Evolutionary conservation across 2,329 filamentous ascomycete genomes (phyloP), one percentile per base, ranked within the genome.

Genomic region (Beauveria varroae): DNA sequence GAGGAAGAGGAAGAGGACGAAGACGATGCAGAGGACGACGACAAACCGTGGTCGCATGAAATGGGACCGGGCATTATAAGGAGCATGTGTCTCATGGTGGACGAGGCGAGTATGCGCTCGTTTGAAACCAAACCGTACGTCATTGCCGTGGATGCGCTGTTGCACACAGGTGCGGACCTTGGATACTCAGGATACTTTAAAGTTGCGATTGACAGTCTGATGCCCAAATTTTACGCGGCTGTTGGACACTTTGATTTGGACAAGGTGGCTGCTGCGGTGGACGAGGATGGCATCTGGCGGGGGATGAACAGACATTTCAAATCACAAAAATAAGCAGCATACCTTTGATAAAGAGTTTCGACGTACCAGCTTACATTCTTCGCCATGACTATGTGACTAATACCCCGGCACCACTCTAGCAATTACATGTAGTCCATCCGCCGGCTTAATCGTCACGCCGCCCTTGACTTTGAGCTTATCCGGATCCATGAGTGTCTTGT

Each of bases 391-490:
- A 37, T 37, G 5, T 37, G 14, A 50, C 41, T 50, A 74, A 63
- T 88, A 91, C 0, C 86, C 86, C 26, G 86, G 81, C n/a, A 91
- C 69, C 55, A 84, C 76, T 68, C 78, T 90, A 52, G 90, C 75
- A 69, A 81, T 85, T 7, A 93, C 83, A 68, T 83, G 80, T 70
- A 97, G 75, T 0, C 91, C 91, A 61, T 86, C 86, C 61, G 81
- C 83, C 1, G 92, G 92, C 70, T 85, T 84, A 7, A 85, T 80
- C 22, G 92, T 96, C 53, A 95, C 81, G 2, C 85, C 85, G 0
- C 85, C 82, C 72, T 86, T 86, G 64, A 96, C 85, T 52, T 82
- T 73, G 52, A 93, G 71, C 66, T 88, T 85, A 51, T 78, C 78
- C 74, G 90, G 84, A 68, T 89, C 86, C 70, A 86, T 75, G 70